These are phyloP conservation scores for Mimosa pudica DNA, from an alignment of 306 rosid genomes.

Conservation along the genomic window DNA sequence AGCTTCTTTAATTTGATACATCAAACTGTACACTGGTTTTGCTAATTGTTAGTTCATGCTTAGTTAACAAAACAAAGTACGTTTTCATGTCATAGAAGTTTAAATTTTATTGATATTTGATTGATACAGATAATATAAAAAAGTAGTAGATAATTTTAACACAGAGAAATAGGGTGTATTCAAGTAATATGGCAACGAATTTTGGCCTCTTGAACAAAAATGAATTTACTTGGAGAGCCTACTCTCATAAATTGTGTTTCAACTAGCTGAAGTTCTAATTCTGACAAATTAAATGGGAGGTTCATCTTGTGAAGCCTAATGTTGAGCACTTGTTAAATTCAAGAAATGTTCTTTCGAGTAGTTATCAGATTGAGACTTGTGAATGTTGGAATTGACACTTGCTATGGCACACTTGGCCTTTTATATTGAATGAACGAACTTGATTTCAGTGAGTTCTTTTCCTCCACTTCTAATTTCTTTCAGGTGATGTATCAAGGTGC, in stretches of 20 bases:
- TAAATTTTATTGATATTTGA: background rate
- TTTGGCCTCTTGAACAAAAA: background rate
- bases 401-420: background rate
- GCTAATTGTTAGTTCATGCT: background rate
- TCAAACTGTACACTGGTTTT: background rate
- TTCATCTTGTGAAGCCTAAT: background rate
- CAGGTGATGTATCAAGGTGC: slow-evolving; percentile 82
- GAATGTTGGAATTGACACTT: slow-evolving; percentile 11
- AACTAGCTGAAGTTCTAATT: slow-evolving; percentile 5
- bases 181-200: background rate
- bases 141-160: background rate
- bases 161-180: background rate
- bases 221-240: slow-evolving; percentile 22
- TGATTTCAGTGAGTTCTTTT: background rate
- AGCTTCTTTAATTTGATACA: background rate
- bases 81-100: background rate
- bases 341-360: background rate
- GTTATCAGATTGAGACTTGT: slow-evolving; percentile 2
- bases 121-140: background rate
- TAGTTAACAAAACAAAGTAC: background rate
- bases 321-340: background rate
- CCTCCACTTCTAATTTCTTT: slow-evolving; percentile 23
- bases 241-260: background rate
- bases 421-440: background rate
- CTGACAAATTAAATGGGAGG: background rate